Evolutionary conservation across 2,329 filamentous ascomycete genomes (phyloP).

Genomic region (Didymella exigua): DNA sequence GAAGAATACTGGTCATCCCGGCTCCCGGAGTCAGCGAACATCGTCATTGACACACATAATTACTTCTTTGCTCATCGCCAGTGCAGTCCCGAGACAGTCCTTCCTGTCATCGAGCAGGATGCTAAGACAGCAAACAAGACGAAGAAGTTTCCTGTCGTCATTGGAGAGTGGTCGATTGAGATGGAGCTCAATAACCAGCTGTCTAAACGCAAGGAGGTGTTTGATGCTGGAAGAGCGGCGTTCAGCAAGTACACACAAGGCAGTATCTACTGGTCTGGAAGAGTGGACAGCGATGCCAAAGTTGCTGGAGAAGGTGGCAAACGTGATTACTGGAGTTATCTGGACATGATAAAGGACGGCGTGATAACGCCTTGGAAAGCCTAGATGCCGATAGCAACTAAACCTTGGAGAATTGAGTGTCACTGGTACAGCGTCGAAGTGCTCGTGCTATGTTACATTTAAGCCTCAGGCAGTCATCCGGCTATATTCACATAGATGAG

Average conservation of each 20-base stretch:
- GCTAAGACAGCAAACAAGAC: neutral
- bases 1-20: conserved; percentile 19
- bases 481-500: conserved; percentile 5
- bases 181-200: conserved; percentile 15
- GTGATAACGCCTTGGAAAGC: no score
- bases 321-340: no score
- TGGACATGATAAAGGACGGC: no score
- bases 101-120: conserved; percentile 2
- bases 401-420: no score
- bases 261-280: conserved; percentile 6
- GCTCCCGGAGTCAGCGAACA: conserved; percentile 1
- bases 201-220: conserved; percentile 1
- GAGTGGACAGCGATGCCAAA: no score
- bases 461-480: conserved; percentile 2
- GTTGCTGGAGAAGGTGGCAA: neutral
- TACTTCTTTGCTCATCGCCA: conserved; percentile 10
- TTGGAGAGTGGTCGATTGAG: conserved; percentile 18
- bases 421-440: neutral
- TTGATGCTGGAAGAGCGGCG: conserved; percentile 11
- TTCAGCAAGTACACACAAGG: conserved; percentile 13
- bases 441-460: neutral
- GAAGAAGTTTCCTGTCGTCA: conserved; percentile 11
- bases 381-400: neutral
- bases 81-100: conserved; percentile 3
- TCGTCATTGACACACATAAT: conserved; percentile 10